Evolutionary conservation across 331 rosid species (phyloP), one percentile per base, ranked within the genome.

Genomic region (Quercus lobata): DNA sequence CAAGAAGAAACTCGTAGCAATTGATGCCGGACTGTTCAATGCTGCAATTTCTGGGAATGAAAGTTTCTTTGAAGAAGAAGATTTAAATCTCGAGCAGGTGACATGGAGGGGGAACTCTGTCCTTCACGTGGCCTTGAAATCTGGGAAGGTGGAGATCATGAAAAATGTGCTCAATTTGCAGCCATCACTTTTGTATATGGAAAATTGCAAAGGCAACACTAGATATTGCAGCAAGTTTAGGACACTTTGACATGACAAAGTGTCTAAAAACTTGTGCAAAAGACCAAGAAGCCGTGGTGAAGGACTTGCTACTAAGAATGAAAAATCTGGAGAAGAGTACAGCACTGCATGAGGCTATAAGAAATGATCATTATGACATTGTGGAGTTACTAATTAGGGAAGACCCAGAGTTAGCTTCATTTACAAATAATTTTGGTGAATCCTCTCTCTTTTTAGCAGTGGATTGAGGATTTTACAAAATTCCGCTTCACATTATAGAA

Each of bases 51-150:
- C 11, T 7, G 49, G 49, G 12, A 41, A 41, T 41, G 49, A 1
- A 7, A 41, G 12, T 8, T 41, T 41, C 3, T 41, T 41, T 41
- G 49, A 24, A 24, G 24, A 24, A 24, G 24, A 24, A 24, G 24
- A 24, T 24, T 24, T 24, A 24, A 24, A 24, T 24, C 24, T 24
- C 24, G 1, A 24, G 24, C 24, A 24, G 24, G 24, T 24, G 24
- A 27, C 3, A 7, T 0, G 0, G 49, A 1, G 49, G 21, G 30
- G 17, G 14, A 73, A 68, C 72, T 65, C 82, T 5, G 22, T 68
- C 6, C 82, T 82, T 60, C 82, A 82, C 4, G 57, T 82, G 10
- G 79, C 86, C 1, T 72, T 34, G 4, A 35, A 58, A 35, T 72
- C 56, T 27, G 41, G 69, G 5, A 74, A 83, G 10, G 29, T 14